Evolutionary conservation across 345 rosid genomes (phyloP).

Genomic region (Eutrema heterophyllum): DNA sequence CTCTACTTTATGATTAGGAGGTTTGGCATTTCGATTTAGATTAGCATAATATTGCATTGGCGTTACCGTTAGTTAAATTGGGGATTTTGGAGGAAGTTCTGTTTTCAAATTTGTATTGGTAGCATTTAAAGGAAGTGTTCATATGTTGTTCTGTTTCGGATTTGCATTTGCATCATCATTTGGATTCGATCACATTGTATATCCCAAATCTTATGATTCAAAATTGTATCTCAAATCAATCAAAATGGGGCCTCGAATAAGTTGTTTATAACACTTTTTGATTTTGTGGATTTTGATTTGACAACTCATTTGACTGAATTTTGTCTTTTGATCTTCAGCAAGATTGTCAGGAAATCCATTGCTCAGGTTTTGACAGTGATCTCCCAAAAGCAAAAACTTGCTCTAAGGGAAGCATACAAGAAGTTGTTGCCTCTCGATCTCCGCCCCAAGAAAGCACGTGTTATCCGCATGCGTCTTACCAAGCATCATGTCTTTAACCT

Average conservation of each 20-base stretch:
- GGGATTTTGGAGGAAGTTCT: not conserved
- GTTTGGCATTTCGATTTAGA: not conserved
- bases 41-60: not conserved
- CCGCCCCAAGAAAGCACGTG: no score
- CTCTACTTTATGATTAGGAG: not conserved
- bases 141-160: not conserved
- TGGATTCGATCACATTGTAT: not conserved
- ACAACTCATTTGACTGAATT: not conserved
- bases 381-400: constrained; percentile 77
- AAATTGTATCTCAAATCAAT: not conserved
- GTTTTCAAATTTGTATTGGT: not conserved
- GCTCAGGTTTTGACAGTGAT: constrained; percentile 83
- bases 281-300: not conserved
- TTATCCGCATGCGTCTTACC: no score
- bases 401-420: constrained; percentile 71
- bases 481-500: not conserved
- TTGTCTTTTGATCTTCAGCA: constrained; percentile 39
- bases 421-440: not conserved
- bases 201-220: no score
- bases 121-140: not conserved
- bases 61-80: not conserved
- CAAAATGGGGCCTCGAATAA: not conserved
- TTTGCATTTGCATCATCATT: not conserved
- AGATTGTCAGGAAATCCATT: constrained; percentile 78
- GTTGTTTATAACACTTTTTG: not conserved